Evolutionary conservation across 2,329 filamentous ascomycete genomes (phyloP), one percentile per base, ranked within the genome.

Genomic region (Macrophomina pseudophaseolina): DNA sequence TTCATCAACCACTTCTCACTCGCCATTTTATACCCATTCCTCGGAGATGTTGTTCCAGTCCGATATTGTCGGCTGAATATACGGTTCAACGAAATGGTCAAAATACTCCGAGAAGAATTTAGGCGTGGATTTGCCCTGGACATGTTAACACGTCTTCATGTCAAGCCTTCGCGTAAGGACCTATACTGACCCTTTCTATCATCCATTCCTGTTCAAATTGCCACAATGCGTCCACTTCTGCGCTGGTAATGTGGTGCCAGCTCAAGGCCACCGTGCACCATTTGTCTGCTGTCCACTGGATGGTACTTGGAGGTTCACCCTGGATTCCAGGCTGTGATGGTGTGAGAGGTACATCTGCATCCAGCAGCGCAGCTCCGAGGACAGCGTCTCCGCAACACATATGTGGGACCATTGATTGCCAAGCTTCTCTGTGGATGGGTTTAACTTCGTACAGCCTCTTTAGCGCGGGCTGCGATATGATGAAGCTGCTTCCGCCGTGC

Each of bases 231-330:
- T 72, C 71, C 14, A 77, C 70, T 6, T 74, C 70, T 1, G 69
- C 69, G 2, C 66, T 44, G 2, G 67, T 66, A 65, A 78, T 70
- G 32, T 74, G 71, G 46, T 79, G 74, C 78, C 76, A 80, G 3
- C 76, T 78, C 4, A 83, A 70, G 11, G 77, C 77, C 5, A 81
- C 79, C 0, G 70, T 68, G 67, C 82, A 84, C 81, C 81, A 83
- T 18, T 80, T 73, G 42, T 71, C 73, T 11, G 72, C 59, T 1
- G 73, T 75, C 73, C 75, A 83, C 46, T 80, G 75, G 33, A 83
- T 72, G 0, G 76, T 78, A 42, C 70, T 70, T 5, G 79, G 79
- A 23, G 76, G 79, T 65, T 81, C 80, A 48, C 79, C 75, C 68
- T 83, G 81, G 12, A 83, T 74, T 59, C 81, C 74, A 0, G 81